These are phyloP conservation scores for Ramularia endophylla DNA, from an alignment of 2,329 filamentous ascomycete species.

Conservation along the genomic window DNA sequence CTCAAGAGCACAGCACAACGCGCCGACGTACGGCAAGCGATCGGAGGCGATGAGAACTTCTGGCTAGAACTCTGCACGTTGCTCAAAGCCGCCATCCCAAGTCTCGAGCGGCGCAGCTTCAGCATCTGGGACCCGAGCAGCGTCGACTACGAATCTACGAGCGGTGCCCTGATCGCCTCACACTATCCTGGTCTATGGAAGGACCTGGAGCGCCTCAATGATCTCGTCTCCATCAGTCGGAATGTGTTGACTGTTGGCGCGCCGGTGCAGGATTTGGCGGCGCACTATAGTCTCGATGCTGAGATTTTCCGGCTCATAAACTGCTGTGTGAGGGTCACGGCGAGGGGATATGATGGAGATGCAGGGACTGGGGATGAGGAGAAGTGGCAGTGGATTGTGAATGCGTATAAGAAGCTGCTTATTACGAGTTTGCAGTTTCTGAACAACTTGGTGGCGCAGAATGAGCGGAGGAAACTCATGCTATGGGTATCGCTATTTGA, in stretches of 20 bases:
- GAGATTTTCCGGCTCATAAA: conserved; percentile 57
- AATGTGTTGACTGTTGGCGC: conserved; percentile 58
- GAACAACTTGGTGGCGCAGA: conserved; percentile 61
- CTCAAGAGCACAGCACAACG: conserved; percentile 53
- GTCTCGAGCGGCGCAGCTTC: conserved; percentile 57
- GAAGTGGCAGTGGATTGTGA: conserved; percentile 60
- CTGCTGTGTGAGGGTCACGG: conserved; percentile 59
- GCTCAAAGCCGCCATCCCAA: conserved; percentile 54
- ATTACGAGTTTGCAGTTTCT: conserved; percentile 62
- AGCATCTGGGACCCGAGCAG: conserved; percentile 52
- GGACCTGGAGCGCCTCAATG: conserved; percentile 58
- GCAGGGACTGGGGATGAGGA: conserved; percentile 57
- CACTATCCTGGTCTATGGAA: conserved; percentile 54
- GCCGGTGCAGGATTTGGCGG: conserved; percentile 57
- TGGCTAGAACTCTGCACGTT: conserved; percentile 56
- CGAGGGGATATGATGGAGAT: conserved; percentile 59
- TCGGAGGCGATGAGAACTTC: conserved; percentile 51
- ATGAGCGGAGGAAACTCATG: conserved; percentile 59
- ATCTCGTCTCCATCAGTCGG: conserved; percentile 55
- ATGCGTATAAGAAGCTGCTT: conserved; percentile 59
- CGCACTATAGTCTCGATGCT: conserved; percentile 54
- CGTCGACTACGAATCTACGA: conserved; percentile 53
- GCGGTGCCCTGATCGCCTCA: conserved; percentile 55
- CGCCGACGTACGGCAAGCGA: conserved; percentile 47
- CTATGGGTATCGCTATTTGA: conserved; percentile 62